Evolutionary conservation across 495 filamentous ascomycete genomes (phyloP).

Genomic region (Aspergillus sclerotiicarbonarius): DNA sequence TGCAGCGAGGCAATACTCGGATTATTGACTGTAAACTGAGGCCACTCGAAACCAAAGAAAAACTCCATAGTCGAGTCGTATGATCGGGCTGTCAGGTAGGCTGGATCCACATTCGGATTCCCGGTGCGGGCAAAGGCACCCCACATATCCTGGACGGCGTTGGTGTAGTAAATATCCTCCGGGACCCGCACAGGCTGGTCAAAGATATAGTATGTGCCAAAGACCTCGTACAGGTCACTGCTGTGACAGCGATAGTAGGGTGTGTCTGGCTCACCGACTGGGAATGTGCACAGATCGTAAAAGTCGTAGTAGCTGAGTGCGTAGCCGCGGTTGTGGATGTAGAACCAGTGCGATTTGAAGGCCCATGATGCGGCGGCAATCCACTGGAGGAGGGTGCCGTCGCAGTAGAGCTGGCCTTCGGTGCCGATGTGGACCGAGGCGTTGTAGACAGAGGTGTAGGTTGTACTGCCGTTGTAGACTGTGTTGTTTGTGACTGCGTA

Average conservation of each 20-base stretch:
- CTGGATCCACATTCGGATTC: neutral
- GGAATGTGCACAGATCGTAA: neutral
- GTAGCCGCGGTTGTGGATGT: neutral
- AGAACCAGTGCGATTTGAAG: neutral
- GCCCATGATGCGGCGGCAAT: neutral
- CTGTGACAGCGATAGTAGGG: neutral
- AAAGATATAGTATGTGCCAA: neutral
- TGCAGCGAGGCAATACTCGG: too few species aligned
- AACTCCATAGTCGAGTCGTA: too few species aligned
- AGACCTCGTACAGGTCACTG: neutral
- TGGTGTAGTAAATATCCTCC: neutral
- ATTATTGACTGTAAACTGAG: too few species aligned
- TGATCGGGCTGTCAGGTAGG: neutral
- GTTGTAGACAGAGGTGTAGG: neutral
- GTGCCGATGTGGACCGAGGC: neutral
- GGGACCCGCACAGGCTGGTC: neutral
- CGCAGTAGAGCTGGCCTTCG: neutral
- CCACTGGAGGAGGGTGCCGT: neutral
- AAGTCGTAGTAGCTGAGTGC: neutral
- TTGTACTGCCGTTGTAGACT: too few species aligned
- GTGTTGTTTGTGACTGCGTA: too few species aligned
- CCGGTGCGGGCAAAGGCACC: neutral
- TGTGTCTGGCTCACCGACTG: neutral
- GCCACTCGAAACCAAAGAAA: too few species aligned
- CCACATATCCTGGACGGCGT: neutral